Percentiles rank a stretch among this genome's conserved stretches.
Conservation (phyloP, 345 rosid genomes). For the Citrus unshiu region DNA sequence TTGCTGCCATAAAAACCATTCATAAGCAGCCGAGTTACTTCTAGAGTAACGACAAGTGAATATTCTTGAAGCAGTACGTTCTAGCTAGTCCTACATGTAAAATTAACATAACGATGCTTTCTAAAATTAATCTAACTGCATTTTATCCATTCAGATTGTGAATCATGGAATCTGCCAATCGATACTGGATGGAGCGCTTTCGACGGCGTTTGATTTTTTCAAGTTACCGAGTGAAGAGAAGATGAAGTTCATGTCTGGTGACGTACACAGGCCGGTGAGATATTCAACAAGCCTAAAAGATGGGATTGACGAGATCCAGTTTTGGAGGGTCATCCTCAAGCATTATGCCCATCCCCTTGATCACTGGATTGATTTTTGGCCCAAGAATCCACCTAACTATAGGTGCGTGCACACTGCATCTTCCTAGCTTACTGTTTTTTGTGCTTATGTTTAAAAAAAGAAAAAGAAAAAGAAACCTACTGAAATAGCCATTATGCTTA, state of each 20-base stretch:
- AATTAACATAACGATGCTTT: background rate
- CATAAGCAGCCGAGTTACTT: too few relatives aligned
- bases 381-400: slow-evolving; percentile 52
- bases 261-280: slow-evolving; percentile 56
- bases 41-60: too few relatives aligned
- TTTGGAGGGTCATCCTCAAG: slow-evolving; percentile 69
- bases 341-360: slow-evolving; percentile 66
- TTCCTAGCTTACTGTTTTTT: too few relatives aligned
- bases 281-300: slow-evolving; percentile 56
- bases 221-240: slow-evolving; percentile 43
- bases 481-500: too few relatives aligned
- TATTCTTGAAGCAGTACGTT: too few relatives aligned
- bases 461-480: too few relatives aligned
- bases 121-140: background rate
- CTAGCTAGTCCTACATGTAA: background rate
- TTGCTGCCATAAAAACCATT: too few relatives aligned
- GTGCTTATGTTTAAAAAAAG: too few relatives aligned
- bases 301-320: slow-evolving; percentile 46
- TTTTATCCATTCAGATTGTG: slow-evolving; percentile 30
- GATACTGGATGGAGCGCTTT: slow-evolving; percentile 45
- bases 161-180: slow-evolving; percentile 54
- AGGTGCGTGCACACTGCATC: slow-evolving; percentile 21
- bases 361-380: slow-evolving; percentile 56
- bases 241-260: slow-evolving; percentile 43
- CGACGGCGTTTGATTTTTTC: slow-evolving; percentile 40